Conservation (phyloP, 495 filamentous ascomycete species). For the Thozetella sp. region DNA sequence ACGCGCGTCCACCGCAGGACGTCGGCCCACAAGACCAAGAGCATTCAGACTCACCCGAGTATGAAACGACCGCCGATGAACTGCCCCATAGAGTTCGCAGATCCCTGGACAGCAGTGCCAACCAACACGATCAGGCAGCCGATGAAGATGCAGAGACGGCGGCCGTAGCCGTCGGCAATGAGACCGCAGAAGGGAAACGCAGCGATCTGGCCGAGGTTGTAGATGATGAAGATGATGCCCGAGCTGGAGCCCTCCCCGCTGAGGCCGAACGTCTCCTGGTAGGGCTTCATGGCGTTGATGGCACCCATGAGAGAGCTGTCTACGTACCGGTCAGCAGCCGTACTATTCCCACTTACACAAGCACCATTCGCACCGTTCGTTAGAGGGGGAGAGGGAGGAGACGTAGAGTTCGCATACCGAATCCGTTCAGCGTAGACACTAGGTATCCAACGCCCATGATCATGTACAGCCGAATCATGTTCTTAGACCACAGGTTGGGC, state of each 20-base stretch:
- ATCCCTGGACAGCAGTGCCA: conserved; percentile 52
- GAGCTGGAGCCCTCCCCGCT: conserved; percentile 32
- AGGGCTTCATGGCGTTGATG: conserved; percentile 44
- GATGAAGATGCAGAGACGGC: conserved; percentile 56
- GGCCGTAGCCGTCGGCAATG: conserved; percentile 37
- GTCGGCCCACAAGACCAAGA: no score
- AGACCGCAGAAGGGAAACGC: conserved; percentile 42
- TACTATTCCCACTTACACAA: neutral
- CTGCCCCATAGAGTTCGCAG: conserved; percentile 38
- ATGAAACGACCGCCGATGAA: conserved; percentile 63
- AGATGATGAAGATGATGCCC: conserved; percentile 47
- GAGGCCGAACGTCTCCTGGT: conserved; percentile 42
- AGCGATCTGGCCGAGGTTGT: conserved; percentile 47
- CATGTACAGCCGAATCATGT: conserved; percentile 49
- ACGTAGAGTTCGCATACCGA: no score
- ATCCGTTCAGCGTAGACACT: conserved; percentile 51
- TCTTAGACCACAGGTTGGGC: conserved; percentile 39
- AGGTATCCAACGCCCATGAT: conserved; percentile 45
- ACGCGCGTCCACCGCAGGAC: no score
- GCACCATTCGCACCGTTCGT: neutral
- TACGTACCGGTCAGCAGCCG: neutral
- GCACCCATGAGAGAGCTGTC: conserved; percentile 38
- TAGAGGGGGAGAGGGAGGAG: no score
- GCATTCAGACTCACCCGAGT: conserved; percentile 36
- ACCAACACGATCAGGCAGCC: conserved; percentile 54